Conservation (phyloP, 2,329 filamentous ascomycete species). For the Claviceps sp. region DNA sequence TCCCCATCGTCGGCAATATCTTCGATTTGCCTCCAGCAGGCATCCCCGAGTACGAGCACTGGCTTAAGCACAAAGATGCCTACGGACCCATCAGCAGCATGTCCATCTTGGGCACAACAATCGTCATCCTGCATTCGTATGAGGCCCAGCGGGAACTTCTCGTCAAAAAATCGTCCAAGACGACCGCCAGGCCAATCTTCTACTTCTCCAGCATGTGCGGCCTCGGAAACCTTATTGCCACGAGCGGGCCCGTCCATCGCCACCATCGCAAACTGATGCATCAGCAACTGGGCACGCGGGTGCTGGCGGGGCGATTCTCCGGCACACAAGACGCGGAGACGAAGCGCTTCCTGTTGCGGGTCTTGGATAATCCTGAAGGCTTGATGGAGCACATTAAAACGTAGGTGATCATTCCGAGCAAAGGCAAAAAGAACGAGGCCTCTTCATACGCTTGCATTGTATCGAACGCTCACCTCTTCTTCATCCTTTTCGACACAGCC, state of each 20-base stretch:
- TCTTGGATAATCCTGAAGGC: not conserved
- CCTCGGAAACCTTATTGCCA: not conserved
- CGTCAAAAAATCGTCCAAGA: slow-evolving; percentile 20
- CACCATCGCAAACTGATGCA: not conserved
- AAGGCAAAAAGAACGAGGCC: not conserved
- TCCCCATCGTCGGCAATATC: slow-evolving; percentile 7
- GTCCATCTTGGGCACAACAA: slow-evolving; percentile 25
- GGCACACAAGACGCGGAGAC: not conserved
- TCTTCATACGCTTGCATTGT: not conserved
- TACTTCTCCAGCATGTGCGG: not conserved
- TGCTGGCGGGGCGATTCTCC: not conserved
- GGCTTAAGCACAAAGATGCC: slow-evolving; percentile 2
- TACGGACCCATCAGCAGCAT: slow-evolving; percentile 31
- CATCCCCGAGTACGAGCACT: slow-evolving; percentile 1
- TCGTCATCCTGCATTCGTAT: slow-evolving; percentile 27
- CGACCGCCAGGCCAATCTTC: slow-evolving; percentile 20
- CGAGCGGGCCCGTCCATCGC: not conserved
- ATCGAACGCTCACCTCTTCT: not conserved
- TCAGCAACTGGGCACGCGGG: not conserved
- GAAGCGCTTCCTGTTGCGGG: not conserved
- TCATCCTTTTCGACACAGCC: not conserved
- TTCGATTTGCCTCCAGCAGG: slow-evolving; percentile 1
- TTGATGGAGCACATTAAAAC: not conserved
- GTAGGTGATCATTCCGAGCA: not conserved
- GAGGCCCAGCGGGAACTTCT: slow-evolving; percentile 24